These are phyloP conservation scores for Pythium volutum DNA, from an alignment of 352 stramenopile genomes.

Conservation along the genomic window DNA sequence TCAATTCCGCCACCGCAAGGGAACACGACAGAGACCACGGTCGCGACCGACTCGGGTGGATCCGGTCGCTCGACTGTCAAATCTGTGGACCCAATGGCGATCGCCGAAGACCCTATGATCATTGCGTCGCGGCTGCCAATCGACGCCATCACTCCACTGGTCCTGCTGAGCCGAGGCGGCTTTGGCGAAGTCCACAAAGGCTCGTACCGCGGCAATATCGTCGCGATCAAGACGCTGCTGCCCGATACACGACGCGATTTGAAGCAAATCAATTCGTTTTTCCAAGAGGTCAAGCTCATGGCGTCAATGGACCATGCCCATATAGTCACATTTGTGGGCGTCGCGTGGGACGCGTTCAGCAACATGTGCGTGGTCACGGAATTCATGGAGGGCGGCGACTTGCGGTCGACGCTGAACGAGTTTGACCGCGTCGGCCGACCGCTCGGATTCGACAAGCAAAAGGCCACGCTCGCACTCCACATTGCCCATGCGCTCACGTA, in stretches of 20 bases:
- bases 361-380: slow-evolving; percentile 40
- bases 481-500: slow-evolving; percentile 45
- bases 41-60: background rate
- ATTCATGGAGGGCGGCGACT: slow-evolving; percentile 31
- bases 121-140: slow-evolving; percentile 11
- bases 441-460: slow-evolving; percentile 36
- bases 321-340: slow-evolving; percentile 45
- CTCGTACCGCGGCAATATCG: slow-evolving; percentile 26
- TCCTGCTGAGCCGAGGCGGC: slow-evolving; percentile 24
- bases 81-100: background rate
- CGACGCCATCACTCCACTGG: slow-evolving; percentile 13
- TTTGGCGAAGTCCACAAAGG: slow-evolving; percentile 63
- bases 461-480: slow-evolving; percentile 46
- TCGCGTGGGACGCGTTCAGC: slow-evolving; percentile 44
- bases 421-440: slow-evolving; percentile 6
- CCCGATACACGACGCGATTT: slow-evolving; percentile 15
- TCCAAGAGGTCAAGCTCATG: slow-evolving; percentile 29
- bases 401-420: slow-evolving; percentile 9
- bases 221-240: slow-evolving; percentile 56
- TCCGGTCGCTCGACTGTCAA: background rate
- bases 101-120: slow-evolving; percentile 8
- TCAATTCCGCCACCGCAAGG: background rate
- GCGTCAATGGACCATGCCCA: slow-evolving; percentile 32
- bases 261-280: slow-evolving; percentile 15
- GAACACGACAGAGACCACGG: background rate